phyloP scores from a whole-genome alignment of 768 basidiomycete species.

The Serendipita sp. region DNA sequence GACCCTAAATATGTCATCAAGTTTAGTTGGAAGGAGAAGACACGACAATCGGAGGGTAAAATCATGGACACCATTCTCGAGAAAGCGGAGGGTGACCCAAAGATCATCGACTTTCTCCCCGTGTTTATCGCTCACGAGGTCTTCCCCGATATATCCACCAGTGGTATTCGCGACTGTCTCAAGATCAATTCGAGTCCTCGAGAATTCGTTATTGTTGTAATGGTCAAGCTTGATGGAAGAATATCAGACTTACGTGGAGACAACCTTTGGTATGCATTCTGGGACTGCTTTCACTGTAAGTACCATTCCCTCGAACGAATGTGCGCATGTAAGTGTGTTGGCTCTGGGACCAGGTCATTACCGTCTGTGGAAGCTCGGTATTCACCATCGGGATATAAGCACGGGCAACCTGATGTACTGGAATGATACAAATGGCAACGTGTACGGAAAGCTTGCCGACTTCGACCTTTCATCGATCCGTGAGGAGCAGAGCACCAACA shows the following conservation, averaged over 20 bases:
- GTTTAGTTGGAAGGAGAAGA: neutral
- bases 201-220: neutral
- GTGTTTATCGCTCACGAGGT: neutral
- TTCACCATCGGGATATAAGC: conserved; percentile 22
- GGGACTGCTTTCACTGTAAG: neutral
- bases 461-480: conserved; percentile 17
- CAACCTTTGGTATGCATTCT: neutral
- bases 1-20: neutral
- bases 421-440: conserved; percentile 4
- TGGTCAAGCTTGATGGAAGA: neutral
- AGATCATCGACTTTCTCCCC: neutral
- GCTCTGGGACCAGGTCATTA: conserved; percentile 15
- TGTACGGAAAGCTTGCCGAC: conserved; percentile 18
- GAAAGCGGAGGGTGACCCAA: neutral
- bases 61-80: neutral
- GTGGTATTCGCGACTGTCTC: neutral
- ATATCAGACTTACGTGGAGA: neutral
- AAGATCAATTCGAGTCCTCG: neutral
- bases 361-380: conserved; percentile 16
- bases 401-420: conserved; percentile 20
- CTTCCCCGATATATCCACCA: neutral
- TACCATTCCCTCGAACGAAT: neutral
- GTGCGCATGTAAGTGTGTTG: neutral
- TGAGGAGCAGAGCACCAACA: conserved; percentile 5
- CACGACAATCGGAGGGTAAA: neutral